Conservation (phyloP, 805 yeast species). For the Diddensiella transvaalensis region DNA sequence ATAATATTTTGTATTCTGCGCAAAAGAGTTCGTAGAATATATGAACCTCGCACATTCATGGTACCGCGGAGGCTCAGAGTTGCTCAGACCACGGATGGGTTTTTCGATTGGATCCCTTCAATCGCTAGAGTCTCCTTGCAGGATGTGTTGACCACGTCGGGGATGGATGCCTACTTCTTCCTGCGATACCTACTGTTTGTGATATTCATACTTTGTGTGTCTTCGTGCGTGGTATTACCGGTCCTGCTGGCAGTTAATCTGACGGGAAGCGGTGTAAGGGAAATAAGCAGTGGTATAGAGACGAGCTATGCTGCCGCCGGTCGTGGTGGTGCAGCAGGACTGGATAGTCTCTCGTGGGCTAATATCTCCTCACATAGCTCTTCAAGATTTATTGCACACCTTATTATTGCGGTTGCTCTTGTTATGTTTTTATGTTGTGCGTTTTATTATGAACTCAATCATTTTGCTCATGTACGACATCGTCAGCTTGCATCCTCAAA, state of each 20-base stretch:
- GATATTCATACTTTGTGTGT: conserved; percentile 46
- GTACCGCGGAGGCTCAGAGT: conserved; percentile 41
- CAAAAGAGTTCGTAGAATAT: conserved; percentile 37
- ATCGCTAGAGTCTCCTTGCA: conserved; percentile 40
- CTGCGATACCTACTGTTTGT: conserved; percentile 56
- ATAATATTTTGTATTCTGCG: conserved; percentile 38
- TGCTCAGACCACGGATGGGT: conserved; percentile 31
- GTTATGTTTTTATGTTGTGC: conserved; percentile 55
- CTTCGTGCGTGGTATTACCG: conserved; percentile 55
- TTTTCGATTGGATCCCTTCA: conserved; percentile 56
- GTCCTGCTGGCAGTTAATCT: conserved; percentile 63
- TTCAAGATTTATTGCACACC: conserved; percentile 55
- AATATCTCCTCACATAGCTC: conserved; percentile 56
- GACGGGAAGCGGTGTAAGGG: conserved; percentile 34
- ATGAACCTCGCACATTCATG: conserved; percentile 52
- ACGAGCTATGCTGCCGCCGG: no score
- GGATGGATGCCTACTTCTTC: conserved; percentile 74
- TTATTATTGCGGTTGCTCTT: conserved; percentile 53
- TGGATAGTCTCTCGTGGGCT: conserved; percentile 70
- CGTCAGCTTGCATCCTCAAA: conserved; percentile 33
- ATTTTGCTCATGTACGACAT: conserved; percentile 41
- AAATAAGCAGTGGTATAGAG: conserved; percentile 20
- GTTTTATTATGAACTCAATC: conserved; percentile 33
- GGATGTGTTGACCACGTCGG: conserved; percentile 45
- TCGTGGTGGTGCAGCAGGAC: no score